Evolutionary conservation across 2,329 filamentous ascomycete species (phyloP), one percentile per base, ranked within the genome.

Genomic region (Pseudogymnoascus sp.): DNA sequence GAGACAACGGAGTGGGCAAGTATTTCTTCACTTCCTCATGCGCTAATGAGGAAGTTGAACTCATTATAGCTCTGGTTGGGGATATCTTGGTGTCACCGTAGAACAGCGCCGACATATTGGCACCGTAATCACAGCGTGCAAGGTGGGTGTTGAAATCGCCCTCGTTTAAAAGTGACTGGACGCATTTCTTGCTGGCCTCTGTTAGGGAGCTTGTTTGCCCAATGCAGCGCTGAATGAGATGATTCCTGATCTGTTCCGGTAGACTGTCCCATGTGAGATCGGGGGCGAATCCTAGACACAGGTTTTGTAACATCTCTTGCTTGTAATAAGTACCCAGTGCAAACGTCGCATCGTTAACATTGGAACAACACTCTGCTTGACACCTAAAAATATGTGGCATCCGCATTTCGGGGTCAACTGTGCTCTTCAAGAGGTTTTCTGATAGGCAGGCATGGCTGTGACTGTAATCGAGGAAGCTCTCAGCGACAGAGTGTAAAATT

Each of bases 241-340:
- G 68, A n/a, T 72, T 70, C 49, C 82, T 75, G 62, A 83, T 76
- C 6, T 77, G 73, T 14, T 75, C 68, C 2, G 81, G 79, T 9
- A 84, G 70, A 23, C 68, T 72, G 38, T 84, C 81, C 82, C 82
- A 84, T 31, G 81, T 74, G 8, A 75, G 75, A 62, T 84, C 80
- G 59, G 75, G 75, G 42, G 82, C 75, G 31, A 81, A 76, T 0
- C 80, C 80, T 23, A 84, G 70, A 59, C 79, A 80, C 3, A 81
- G 70, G 62, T 78, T 75, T 16, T 75, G 73, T 12, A 84, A 70
- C 1, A 81, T 69, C n/a, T 81, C 77, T 23, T 23, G 21, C 21
- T 23, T 23, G 21, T 23, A 23, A 23, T 23, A 23, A 23, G 21
- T 23, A 23, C 21, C 21, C 21, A 23, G 21, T 23, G 21, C 21